phyloP scores from a whole-genome alignment of 2,329 filamentous ascomycete genomes.

The Tolypocladium inflatum region DNA sequence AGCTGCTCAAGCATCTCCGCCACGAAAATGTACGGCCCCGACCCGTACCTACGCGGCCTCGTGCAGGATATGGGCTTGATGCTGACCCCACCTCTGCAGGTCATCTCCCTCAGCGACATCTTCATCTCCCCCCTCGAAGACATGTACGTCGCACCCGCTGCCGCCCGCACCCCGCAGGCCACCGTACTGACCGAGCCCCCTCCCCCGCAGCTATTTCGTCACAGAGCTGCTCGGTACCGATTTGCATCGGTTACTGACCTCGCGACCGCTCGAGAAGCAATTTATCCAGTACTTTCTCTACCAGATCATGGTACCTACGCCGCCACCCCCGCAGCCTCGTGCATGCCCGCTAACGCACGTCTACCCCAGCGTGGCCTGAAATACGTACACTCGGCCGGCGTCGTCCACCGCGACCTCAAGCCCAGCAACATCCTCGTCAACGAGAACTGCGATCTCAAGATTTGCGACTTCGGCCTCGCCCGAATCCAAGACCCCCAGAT shows the following conservation, averaged over 20 bases:
- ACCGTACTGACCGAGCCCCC: constrained; percentile 7
- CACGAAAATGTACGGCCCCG: constrained; percentile 77
- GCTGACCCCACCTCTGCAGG: constrained; percentile 36
- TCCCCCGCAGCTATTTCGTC: constrained; percentile 72
- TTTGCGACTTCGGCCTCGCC: constrained; percentile 96
- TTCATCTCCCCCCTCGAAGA: constrained; percentile 99
- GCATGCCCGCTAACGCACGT: constrained; percentile 6
- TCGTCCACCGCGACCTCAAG: constrained; percentile 95
- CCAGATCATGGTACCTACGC: constrained; percentile 88
- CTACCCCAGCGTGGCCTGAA: constrained; percentile 74
- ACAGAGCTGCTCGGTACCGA: constrained; percentile 96
- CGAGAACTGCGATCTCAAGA: constrained; percentile 99
- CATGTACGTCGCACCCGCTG: constrained; percentile 54
- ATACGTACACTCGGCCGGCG: constrained; percentile 97
- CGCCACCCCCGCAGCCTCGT: neutral
- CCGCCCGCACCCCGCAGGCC: constrained; percentile 2
- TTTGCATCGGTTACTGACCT: constrained; percentile 88
- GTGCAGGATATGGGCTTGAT: neutral
- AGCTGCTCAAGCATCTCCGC: constrained; percentile 89
- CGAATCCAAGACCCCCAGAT: constrained; percentile 98
- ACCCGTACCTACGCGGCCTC: constrained; percentile 1
- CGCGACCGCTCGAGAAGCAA: constrained; percentile 93
- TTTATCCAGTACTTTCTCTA: constrained; percentile 99
- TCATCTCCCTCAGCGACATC: constrained; percentile 98
- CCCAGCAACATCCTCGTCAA: constrained; percentile 99